phyloP scores from a whole-genome alignment of 1,284 basidiomycete species.

The Leucoagaricus sp. region DNA sequence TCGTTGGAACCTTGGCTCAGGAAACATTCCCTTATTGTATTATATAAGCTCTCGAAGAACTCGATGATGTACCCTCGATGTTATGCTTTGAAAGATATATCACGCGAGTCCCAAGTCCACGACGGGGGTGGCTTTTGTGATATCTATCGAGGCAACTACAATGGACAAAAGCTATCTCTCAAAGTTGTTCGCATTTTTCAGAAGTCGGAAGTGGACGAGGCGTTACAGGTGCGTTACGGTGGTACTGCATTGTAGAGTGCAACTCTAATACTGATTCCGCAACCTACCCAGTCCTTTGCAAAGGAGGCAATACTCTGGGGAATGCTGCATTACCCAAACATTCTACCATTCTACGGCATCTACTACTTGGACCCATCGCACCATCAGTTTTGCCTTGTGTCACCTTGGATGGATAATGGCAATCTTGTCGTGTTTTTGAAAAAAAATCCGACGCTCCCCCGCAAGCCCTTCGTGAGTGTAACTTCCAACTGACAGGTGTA shows the following conservation, averaged over 20 bases:
- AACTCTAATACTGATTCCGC: too few relatives aligned
- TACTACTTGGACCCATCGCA: slow-evolving; percentile 8
- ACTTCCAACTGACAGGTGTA: too few relatives aligned
- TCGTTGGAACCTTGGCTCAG: background rate
- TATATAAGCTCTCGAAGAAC: slow-evolving; percentile 4
- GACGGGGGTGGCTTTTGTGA: slow-evolving; percentile 1
- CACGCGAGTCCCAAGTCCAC: background rate
- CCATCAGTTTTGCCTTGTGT: slow-evolving; percentile 32
- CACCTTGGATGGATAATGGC: slow-evolving; percentile 35
- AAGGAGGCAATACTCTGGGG: slow-evolving; percentile 26
- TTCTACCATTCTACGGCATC: slow-evolving; percentile 27
- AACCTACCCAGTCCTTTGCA: background rate
- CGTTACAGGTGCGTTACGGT: background rate
- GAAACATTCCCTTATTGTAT: background rate
- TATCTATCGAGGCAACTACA: background rate
- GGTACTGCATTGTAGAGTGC: background rate
- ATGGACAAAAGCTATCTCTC: background rate
- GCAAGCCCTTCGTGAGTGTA: slow-evolving; percentile 17
- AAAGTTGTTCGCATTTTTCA: background rate
- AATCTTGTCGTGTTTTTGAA: slow-evolving; percentile 28
- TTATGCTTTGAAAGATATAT: background rate
- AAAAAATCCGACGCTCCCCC: slow-evolving; percentile 14
- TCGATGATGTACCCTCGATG: slow-evolving; percentile 1
- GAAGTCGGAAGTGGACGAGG: background rate
- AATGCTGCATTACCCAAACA: slow-evolving; percentile 23